Conservation (phyloP, 2,329 filamentous ascomycete species). For the Raffaelea deltoideospora region DNA sequence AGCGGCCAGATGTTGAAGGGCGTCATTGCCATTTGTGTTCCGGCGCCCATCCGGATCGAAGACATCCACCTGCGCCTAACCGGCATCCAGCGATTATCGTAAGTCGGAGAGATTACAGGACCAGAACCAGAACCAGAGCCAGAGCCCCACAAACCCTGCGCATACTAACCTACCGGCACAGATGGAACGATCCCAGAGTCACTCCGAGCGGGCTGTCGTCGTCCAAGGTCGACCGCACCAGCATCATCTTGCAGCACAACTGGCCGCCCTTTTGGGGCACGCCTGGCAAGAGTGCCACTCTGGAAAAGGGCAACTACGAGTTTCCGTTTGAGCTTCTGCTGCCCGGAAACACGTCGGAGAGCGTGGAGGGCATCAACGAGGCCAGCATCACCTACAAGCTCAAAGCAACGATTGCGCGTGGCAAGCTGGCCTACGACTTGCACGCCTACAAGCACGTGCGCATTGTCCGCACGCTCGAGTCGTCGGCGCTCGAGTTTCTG, state of each 20-base stretch:
- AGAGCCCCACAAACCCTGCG: background rate
- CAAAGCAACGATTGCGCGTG: constrained; percentile 75
- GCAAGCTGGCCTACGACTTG: constrained; percentile 79
- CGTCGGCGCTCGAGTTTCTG: constrained; percentile 60
- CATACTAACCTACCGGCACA: constrained; percentile 11
- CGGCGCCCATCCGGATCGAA: constrained; percentile 53
- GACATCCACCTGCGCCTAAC: constrained; percentile 58
- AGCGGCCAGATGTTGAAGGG: constrained; percentile 62
- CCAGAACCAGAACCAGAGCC: background rate
- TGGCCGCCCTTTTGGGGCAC: constrained; percentile 51
- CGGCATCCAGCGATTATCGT: constrained; percentile 55
- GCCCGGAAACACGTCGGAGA: constrained; percentile 64
- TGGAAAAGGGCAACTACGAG: constrained; percentile 66
- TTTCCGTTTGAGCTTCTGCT: constrained; percentile 65
- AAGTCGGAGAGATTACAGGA: constrained; percentile 20
- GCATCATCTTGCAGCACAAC: constrained; percentile 49
- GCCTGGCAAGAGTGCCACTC: constrained; percentile 39
- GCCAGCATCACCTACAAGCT: constrained; percentile 82
- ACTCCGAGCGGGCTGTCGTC: constrained; percentile 44
- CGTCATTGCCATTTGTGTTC: constrained; percentile 57
- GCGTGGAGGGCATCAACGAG: constrained; percentile 75
- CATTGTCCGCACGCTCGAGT: constrained; percentile 62
- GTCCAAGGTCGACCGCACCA: constrained; percentile 42
- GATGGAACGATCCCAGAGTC: constrained; percentile 35
- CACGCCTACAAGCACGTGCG: constrained; percentile 65